Conservation (phyloP, 345 rosid genomes). For the Salix caprea region DNA sequence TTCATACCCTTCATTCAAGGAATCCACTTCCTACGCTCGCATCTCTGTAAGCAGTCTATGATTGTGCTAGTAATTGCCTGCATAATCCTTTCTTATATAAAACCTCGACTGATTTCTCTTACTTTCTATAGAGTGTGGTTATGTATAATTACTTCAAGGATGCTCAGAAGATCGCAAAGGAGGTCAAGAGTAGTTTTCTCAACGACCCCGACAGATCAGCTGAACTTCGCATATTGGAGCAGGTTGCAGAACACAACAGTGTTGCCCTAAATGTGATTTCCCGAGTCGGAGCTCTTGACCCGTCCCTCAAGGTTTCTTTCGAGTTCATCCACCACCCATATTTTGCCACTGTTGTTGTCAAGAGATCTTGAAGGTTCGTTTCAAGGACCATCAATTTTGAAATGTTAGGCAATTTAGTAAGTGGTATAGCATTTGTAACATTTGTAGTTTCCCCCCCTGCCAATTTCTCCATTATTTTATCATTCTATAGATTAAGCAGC, state of each 20-base stretch:
- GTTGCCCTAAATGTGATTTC: constrained; percentile 65
- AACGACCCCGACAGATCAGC: constrained; percentile 66
- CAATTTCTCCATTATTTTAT: background rate
- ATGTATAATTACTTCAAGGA: constrained; percentile 78
- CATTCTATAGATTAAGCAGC: background rate
- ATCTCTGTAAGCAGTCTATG: constrained; percentile 61
- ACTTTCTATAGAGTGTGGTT: constrained; percentile 42
- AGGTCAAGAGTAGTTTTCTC: constrained; percentile 65
- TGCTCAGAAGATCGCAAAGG: constrained; percentile 79
- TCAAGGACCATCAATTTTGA: constrained; percentile 37
- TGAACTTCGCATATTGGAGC: constrained; percentile 69
- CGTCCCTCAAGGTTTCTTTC: constrained; percentile 81
- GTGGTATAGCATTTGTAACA: constrained; percentile 36
- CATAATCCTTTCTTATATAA: background rate
- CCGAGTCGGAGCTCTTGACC: constrained; percentile 50
- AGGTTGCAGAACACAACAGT: constrained; percentile 89
- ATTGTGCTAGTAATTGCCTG: background rate
- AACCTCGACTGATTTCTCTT: background rate
- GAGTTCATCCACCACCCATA: constrained; percentile 85
- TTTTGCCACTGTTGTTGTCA: constrained; percentile 83
- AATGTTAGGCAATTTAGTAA: constrained; percentile 13
- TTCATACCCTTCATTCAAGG: constrained; percentile 65
- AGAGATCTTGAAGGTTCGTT: constrained; percentile 55
- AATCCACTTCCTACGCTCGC: constrained; percentile 63
- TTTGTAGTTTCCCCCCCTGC: background rate